These are phyloP conservation scores for Tilletiaria anomala DNA, from an alignment of 1,284 basidiomycete species.

Conservation along the genomic window DNA sequence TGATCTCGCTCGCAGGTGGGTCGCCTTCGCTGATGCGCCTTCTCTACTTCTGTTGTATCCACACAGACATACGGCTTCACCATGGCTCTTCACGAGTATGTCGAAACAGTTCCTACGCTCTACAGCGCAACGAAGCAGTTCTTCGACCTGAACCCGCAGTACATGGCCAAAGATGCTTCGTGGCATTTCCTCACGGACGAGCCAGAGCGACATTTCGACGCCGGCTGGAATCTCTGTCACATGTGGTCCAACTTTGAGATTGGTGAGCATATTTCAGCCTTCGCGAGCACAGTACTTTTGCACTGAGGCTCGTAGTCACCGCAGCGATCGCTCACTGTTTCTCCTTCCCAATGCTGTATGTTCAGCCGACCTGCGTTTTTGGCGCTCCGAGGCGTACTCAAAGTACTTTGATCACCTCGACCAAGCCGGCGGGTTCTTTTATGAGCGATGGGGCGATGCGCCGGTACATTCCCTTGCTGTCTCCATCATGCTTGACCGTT, in stretches of 20 bases:
- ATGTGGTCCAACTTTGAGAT: conserved; percentile 57
- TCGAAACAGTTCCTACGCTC: conserved; percentile 60
- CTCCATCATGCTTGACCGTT: conserved; percentile 19
- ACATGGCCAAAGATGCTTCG: conserved; percentile 55
- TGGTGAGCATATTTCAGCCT: too few species aligned
- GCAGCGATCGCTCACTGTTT: not conserved
- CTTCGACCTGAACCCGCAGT: conserved; percentile 52
- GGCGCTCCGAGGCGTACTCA: conserved; percentile 59
- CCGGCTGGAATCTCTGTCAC: conserved; percentile 55
- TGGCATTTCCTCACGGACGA: conserved; percentile 64
- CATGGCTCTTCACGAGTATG: conserved; percentile 61
- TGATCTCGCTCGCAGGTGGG: too few species aligned
- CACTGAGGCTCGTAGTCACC: too few species aligned
- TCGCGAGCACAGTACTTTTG: too few species aligned
- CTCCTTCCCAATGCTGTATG: not conserved
- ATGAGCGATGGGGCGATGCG: conserved; percentile 66
- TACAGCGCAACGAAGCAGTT: conserved; percentile 62
- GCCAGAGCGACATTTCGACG: conserved; percentile 49
- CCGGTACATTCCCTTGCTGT: conserved; percentile 43
- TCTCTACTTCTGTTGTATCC: too few species aligned
- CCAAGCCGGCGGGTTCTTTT: conserved; percentile 52
- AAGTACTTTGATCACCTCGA: conserved; percentile 67
- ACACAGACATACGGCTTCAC: conserved; percentile 51
- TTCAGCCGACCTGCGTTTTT: conserved; percentile 44
- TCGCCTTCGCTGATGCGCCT: too few species aligned